These are phyloP conservation scores for Chondrostereum purpureum DNA, from an alignment of 1,284 basidiomycete species.

Conservation along the genomic window DNA sequence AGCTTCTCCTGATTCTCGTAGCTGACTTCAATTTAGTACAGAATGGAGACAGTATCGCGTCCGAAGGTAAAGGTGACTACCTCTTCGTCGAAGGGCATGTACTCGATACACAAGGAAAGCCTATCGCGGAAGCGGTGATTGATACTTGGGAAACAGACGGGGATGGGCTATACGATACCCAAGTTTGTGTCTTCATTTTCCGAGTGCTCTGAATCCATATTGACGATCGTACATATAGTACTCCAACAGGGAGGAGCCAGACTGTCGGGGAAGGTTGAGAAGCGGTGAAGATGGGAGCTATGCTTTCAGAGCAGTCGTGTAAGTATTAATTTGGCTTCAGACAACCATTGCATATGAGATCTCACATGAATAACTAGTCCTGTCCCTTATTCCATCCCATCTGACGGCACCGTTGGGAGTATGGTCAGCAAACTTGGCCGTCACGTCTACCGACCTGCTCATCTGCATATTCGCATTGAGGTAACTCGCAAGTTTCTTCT, in stretches of 20 bases:
- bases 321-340: conserved; percentile 10
- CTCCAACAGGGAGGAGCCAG: conserved; percentile 48
- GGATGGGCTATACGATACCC: conserved; percentile 51
- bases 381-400: conserved; percentile 74
- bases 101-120: conserved; percentile 58
- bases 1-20: neutral
- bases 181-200: conserved; percentile 22
- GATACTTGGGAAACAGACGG: conserved; percentile 89
- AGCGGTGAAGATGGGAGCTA: conserved; percentile 63
- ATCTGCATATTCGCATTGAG: conserved; percentile 71
- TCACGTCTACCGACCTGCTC: conserved; percentile 67
- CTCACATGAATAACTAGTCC: conserved; percentile 31
- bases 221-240: conserved; percentile 60
- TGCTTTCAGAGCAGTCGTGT: conserved; percentile 69
- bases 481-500: conserved; percentile 20
- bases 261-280: conserved; percentile 70
- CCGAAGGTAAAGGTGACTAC: conserved; percentile 78
- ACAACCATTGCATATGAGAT: neutral
- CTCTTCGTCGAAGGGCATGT: conserved; percentile 76
- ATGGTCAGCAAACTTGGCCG: conserved; percentile 54
- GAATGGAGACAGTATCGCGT: conserved; percentile 61
- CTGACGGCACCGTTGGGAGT: conserved; percentile 73
- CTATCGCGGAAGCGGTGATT: conserved; percentile 59
- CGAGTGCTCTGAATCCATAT: conserved; percentile 1
- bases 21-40: conserved; percentile 31